Evolutionary conservation across 176 grass and related monocot species (phyloP).

Genomic region (Musa acuminata): DNA sequence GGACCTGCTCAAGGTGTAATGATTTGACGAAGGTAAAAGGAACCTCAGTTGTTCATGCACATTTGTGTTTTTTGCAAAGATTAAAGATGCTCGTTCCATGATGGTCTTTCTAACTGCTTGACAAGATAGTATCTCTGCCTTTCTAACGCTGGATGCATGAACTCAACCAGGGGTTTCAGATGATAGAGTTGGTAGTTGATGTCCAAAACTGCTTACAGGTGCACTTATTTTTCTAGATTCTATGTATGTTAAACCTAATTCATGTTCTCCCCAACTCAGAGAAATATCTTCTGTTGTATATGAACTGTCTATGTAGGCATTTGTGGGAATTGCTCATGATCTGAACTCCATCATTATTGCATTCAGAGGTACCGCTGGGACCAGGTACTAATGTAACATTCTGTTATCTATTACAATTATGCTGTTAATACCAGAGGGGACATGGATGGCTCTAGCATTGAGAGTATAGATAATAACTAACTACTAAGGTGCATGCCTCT

Average conservation of each 20-base stretch:
- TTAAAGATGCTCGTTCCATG: not conserved
- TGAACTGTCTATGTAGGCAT: slow-evolving; percentile 49
- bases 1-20: slow-evolving; percentile 77
- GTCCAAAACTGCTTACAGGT: slow-evolving; percentile 89
- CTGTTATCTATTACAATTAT: not conserved
- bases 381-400: slow-evolving; percentile 46
- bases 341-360: slow-evolving; percentile 73
- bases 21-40: slow-evolving; percentile 51
- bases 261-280: no score
- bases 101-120: not conserved
- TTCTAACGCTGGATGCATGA: not conserved
- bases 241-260: not conserved
- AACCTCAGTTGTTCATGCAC: not conserved
- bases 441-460: not conserved
- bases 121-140: not conserved
- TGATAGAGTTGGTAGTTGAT: slow-evolving; percentile 83
- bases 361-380: slow-evolving; percentile 93
- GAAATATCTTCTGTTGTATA: not conserved
- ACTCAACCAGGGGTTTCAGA: slow-evolving; percentile 59
- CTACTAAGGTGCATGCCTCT: not conserved
- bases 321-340: slow-evolving; percentile 77
- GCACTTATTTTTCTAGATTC: not conserved
- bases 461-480: not conserved
- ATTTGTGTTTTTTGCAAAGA: not conserved
- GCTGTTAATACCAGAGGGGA: not conserved